These are phyloP conservation scores for Iris macrosiphon DNA, from an alignment of 106 monocot genomes.

Conservation along the genomic window DNA sequence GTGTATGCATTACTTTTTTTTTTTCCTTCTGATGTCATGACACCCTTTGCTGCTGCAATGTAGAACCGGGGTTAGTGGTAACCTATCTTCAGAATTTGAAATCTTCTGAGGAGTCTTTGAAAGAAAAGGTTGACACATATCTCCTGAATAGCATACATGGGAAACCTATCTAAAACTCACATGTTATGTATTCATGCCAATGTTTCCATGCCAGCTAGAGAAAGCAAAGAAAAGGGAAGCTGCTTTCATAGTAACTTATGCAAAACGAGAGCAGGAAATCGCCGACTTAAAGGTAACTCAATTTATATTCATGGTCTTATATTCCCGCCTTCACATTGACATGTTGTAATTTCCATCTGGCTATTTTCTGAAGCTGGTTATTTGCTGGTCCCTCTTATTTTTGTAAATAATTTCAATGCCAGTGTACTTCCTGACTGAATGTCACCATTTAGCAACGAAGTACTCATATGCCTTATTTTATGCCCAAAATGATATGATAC, in stretches of 20 bases:
- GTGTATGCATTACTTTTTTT: no score
- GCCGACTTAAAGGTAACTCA: conserved; percentile 80
- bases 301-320: background rate
- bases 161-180: no score
- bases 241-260: conserved; percentile 89
- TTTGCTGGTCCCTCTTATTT: background rate
- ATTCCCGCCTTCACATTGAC: background rate
- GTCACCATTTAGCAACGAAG: no score
- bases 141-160: background rate
- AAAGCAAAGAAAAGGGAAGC: conserved; percentile 97
- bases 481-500: no score
- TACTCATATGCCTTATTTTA: no score
- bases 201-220: conserved; percentile 51
- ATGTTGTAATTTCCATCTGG: background rate
- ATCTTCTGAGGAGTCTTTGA: conserved; percentile 84
- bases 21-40: background rate
- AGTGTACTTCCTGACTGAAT: no score
- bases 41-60: background rate
- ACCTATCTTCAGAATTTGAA: conserved; percentile 70
- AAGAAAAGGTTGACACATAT: conserved; percentile 64
- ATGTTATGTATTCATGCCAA: background rate
- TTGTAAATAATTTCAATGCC: background rate
- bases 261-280: conserved; percentile 90
- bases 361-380: background rate
- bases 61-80: conserved; percentile 72